A percentile compares a stretch with the other conserved stretches of the same genome.
Conservation (phyloP, 345 rosid species). For the Aegle marmelos region DNA sequence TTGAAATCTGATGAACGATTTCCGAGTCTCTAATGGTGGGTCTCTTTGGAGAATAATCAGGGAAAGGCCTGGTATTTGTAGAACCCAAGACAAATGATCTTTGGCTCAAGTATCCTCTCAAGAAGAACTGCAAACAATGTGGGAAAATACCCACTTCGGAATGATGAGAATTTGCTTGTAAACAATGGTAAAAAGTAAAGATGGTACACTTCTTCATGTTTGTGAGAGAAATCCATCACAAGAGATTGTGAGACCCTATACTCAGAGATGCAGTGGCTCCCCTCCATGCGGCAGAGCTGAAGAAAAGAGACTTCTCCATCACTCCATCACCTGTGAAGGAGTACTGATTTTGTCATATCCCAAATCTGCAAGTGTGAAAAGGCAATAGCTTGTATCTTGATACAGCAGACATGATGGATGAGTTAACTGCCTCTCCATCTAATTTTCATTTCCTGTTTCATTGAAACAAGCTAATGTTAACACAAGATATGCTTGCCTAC, state of each 20-base stretch:
- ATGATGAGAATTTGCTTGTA: constrained; percentile 26
- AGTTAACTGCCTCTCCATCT: neutral
- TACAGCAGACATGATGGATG: neutral
- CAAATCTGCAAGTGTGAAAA: neutral
- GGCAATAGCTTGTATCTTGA: neutral
- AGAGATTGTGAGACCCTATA: constrained; percentile 16
- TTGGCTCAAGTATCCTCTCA: constrained; percentile 23
- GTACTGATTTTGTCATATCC: neutral
- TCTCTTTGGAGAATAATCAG: constrained; percentile 80
- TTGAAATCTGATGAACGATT: constrained; percentile 65
- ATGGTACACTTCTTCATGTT: constrained; percentile 53
- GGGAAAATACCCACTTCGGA: constrained; percentile 16
- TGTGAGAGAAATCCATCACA: constrained; percentile 40
- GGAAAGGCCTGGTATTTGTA: constrained; percentile 65
- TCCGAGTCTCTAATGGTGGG: constrained; percentile 72
- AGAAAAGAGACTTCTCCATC: constrained; percentile 30
- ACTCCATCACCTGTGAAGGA: constrained; percentile 36
- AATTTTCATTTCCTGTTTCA: neutral
- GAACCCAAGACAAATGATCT: constrained; percentile 29
- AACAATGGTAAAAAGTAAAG: constrained; percentile 27
- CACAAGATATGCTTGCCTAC: neutral
- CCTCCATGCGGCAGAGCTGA: constrained; percentile 29
- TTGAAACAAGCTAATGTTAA: neutral
- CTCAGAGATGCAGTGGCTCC: constrained; percentile 4
- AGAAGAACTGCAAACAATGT: constrained; percentile 6